A percentile compares a stretch with the other conserved stretches of the same genome.
Conservation (phyloP, 208 protist genomes). For the Phytomonas sp. region DNA sequence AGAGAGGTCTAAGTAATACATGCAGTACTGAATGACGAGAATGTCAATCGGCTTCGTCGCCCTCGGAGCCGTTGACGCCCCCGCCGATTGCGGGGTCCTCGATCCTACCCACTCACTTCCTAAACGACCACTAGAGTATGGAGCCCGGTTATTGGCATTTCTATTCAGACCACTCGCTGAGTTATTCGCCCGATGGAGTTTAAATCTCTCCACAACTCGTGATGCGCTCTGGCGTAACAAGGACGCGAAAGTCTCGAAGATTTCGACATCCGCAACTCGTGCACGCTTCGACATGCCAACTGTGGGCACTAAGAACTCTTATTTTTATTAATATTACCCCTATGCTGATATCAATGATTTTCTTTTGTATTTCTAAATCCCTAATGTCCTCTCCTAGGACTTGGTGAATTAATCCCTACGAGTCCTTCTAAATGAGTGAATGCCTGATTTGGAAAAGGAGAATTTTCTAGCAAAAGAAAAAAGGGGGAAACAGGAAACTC, state of each 20-base stretch:
- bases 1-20: conserved; percentile 59
- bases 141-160: background rate
- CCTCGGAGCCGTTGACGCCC: conserved; percentile 10
- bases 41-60: conserved; percentile 59
- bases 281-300: conserved; percentile 21
- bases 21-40: conserved; percentile 61
- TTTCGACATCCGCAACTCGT: conserved; percentile 40
- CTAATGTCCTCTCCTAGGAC: background rate
- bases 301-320: background rate
- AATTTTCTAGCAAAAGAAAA: background rate
- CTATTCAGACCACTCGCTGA: conserved; percentile 1
- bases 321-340: conserved; percentile 8
- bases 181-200: conserved; percentile 25
- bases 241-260: conserved; percentile 49
- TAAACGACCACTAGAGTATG: conserved; percentile 3
- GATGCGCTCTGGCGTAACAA: conserved; percentile 66
- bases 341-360: conserved; percentile 6
- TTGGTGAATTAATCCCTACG: background rate
- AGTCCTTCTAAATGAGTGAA: background rate
- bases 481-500: conserved; percentile 8
- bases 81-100: conserved; percentile 7
- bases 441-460: background rate
- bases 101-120: background rate
- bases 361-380: background rate
- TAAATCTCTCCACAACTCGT: conserved; percentile 63